Evolutionary conservation across 257 asterid species (phyloP).

Genomic region (Eucommia ulmoides): DNA sequence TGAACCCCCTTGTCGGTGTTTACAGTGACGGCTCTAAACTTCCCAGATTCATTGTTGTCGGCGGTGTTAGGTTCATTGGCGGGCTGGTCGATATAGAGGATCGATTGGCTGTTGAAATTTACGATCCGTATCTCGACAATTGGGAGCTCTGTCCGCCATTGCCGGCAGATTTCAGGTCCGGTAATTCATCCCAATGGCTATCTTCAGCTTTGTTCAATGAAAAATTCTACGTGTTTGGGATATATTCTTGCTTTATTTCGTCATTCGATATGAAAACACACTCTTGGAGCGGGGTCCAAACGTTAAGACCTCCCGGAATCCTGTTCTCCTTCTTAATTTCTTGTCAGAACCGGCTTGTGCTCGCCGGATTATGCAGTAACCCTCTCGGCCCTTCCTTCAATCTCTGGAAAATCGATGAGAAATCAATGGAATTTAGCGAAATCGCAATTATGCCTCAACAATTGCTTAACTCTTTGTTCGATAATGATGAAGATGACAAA

Average conservation of each 20-base stretch:
- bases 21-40: constrained; percentile 8
- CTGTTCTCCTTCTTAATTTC: constrained; percentile 14
- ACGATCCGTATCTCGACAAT: constrained; percentile 13
- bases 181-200: constrained; percentile 10
- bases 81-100: constrained; percentile 8
- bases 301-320: constrained; percentile 30
- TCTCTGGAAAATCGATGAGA: constrained; percentile 29
- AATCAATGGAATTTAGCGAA: constrained; percentile 22
- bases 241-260: constrained; percentile 16
- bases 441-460: constrained; percentile 22
- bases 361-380: constrained; percentile 22
- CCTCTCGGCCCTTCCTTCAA: constrained; percentile 7
- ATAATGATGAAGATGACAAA: constrained; percentile 1
- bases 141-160: constrained; percentile 20
- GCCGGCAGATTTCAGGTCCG: constrained; percentile 14
- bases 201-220: constrained; percentile 12
- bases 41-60: constrained; percentile 16
- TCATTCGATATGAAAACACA: constrained; percentile 16
- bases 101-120: constrained; percentile 17
- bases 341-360: constrained; percentile 12
- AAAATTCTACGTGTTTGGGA: constrained; percentile 19
- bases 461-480: constrained; percentile 11
- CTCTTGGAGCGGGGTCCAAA: constrained; percentile 21
- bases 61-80: constrained; percentile 11
- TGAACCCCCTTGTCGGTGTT: constrained; percentile 12